Conservation (phyloP, 495 filamentous ascomycete species). For the Pseudoneurospora amorphoporcata region DNA sequence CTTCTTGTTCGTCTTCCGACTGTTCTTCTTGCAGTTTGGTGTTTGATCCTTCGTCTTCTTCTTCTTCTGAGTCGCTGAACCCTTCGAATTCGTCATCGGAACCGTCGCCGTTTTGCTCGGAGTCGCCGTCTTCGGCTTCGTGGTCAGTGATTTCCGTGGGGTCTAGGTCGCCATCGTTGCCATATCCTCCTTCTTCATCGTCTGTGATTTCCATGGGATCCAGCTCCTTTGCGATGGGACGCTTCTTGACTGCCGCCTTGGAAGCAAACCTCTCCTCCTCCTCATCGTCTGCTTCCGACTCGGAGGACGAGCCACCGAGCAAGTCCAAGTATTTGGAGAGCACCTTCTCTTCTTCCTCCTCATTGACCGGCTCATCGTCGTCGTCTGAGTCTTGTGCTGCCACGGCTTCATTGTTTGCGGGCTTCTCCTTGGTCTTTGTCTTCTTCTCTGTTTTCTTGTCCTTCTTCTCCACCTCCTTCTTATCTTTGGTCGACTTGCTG, state of each 20-base stretch:
- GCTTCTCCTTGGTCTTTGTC: conserved; percentile 12
- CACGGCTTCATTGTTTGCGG: conserved; percentile 5
- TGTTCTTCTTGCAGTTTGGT: conserved; percentile 5
- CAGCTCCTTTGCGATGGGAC: conserved; percentile 5
- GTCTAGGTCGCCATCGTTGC: conserved; percentile 1
- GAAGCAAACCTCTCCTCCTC: conserved; percentile 7
- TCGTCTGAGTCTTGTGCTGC: background rate
- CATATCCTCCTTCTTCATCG: conserved; percentile 9
- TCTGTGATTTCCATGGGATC: conserved; percentile 10
- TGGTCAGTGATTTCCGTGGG: conserved; percentile 13
- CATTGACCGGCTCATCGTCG: background rate
- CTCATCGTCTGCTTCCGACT: conserved; percentile 2
- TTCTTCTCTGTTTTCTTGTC: conserved; percentile 6
- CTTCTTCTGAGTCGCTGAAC: conserved; percentile 5
- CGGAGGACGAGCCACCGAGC: conserved; percentile 11
- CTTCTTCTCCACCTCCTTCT: conserved; percentile 1
- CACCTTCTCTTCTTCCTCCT: conserved; percentile 10
- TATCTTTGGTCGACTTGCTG: background rate
- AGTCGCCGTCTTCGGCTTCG: conserved; percentile 3
- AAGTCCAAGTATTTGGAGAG: conserved; percentile 10
- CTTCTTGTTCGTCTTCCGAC: background rate
- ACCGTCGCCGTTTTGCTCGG: background rate
- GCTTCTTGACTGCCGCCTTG: conserved; percentile 1
- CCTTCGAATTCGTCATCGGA: conserved; percentile 6
- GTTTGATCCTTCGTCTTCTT: background rate